phyloP scores from a whole-genome alignment of 2,329 filamentous ascomycete species.

The Sporothrix pseudoabietina region DNA sequence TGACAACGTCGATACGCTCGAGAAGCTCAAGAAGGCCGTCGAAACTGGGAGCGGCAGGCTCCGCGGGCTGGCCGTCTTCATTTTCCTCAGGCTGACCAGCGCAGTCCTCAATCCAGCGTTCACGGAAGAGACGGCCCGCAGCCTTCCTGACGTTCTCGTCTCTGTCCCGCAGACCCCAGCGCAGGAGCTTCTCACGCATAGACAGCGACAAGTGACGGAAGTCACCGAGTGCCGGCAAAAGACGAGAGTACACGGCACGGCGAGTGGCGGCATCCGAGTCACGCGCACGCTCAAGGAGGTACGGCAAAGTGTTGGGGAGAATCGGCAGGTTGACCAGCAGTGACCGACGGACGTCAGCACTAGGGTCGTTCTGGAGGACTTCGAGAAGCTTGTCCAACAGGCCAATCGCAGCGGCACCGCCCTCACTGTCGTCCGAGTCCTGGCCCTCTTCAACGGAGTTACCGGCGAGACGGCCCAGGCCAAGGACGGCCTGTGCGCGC shows the following conservation, averaged over 20 bases:
- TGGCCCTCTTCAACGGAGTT: constrained; percentile 72
- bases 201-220: constrained; percentile 91
- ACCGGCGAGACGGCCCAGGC: constrained; percentile 80
- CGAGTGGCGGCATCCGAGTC: constrained; percentile 85
- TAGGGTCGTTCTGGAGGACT: constrained; percentile 89
- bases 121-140: constrained; percentile 83
- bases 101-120: constrained; percentile 98
- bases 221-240: constrained; percentile 87
- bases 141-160: constrained; percentile 94
- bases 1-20: constrained; percentile 90
- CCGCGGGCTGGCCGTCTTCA: constrained; percentile 58
- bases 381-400: constrained; percentile 82
- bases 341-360: constrained; percentile 86
- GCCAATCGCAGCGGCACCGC: constrained; percentile 63
- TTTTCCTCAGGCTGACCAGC: constrained; percentile 64
- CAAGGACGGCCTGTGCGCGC: constrained; percentile 86
- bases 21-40: constrained; percentile 87
- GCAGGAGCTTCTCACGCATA: constrained; percentile 91
- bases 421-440: constrained; percentile 70
- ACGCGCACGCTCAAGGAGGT: constrained; percentile 84
- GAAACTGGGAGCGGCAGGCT: constrained; percentile 66
- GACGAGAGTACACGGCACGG: constrained; percentile 79
- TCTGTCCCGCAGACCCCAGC: constrained; percentile 91
- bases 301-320: constrained; percentile 77
- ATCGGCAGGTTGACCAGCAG: constrained; percentile 90